Conservation (phyloP, 345 rosid genomes). For the Hibiscus trionum region DNA sequence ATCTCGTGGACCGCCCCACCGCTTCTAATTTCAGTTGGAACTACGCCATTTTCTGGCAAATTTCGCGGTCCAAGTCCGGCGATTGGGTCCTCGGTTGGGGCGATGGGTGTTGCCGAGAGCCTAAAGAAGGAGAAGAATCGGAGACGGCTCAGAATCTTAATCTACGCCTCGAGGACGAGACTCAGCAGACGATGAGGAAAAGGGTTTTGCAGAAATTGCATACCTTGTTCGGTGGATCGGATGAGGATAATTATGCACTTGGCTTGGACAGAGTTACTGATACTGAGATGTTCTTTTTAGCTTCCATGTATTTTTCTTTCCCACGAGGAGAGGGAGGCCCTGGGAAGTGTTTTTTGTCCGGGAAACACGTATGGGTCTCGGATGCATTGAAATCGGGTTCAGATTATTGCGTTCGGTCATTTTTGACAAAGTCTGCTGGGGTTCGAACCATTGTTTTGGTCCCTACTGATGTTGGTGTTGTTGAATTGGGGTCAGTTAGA, state of each 20-base stretch:
- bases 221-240: constrained; percentile 71
- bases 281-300: constrained; percentile 85
- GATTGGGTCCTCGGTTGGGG: constrained; percentile 97
- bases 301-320: constrained; percentile 97
- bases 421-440: constrained; percentile 72
- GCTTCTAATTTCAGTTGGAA: constrained; percentile 87
- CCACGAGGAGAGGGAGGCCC: constrained; percentile 89
- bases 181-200: constrained; percentile 79
- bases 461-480: constrained; percentile 82
- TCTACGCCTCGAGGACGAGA: constrained; percentile 42
- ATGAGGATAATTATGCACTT: constrained; percentile 75
- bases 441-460: constrained; percentile 76
- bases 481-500: constrained; percentile 91
- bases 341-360: constrained; percentile 70
- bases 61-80: constrained; percentile 75
- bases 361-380: constrained; percentile 68
- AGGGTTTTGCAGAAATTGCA: constrained; percentile 82
- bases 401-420: constrained; percentile 82
- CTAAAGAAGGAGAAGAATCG: constrained; percentile 67
- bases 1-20: constrained; percentile 77
- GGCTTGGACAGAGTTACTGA: constrained; percentile 86
- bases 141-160: constrained; percentile 30
- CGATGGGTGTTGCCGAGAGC: constrained; percentile 92
- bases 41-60: constrained; percentile 93
- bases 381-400: constrained; percentile 40